Evolutionary conservation across 2,329 filamentous ascomycete species (phyloP), one percentile per base, ranked within the genome.

Genomic region (Byssochlamys sp.): DNA sequence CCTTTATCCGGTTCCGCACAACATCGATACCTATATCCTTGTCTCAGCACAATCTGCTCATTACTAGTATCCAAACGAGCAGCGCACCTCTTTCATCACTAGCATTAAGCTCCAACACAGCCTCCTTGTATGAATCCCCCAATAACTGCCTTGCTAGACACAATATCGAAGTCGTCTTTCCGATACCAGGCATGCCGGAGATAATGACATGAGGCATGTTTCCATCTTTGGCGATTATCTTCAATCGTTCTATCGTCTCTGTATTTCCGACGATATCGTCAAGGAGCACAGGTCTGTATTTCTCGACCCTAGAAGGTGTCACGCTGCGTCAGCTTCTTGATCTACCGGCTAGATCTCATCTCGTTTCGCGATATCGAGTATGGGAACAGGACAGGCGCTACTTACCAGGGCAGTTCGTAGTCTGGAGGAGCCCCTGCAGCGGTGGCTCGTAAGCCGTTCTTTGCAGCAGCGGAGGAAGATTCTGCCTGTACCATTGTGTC

Each of bases 181-280:
- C 94, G 69, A 97, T 99, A 69, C 94, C 94, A 24, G 94, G 94
- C 91, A 96, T 97, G 59, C 94, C 94, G n/a, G 90, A 96, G 68
- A 99, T 97, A 75, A 99, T 97, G 69, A 99, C 85, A 76, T 99
- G 94, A 2, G 94, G 94, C 91, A 99, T 96, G 76, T 99, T 99
- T 66, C 94, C 94, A 77, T 97, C 94, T 74, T 91, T 94, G 52
- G 94, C 91, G 66, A 99, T 97, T 68, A 99, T 97, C 72, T 97
- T 97, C 67, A 99, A 80, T 57, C 94, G 88, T 74, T 97, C 92
- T 67, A 99, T 91, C 0, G 94, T 99, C 73, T 99, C 94, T 24
- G 90, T 95, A 75, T 99, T 99, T 69, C 94, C 94, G 56, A 99
- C 94, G 55, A 99, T 87, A 77, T 99, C 92, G 76, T 97, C 91